Conservation (phyloP, 345 rosid genomes). For the Dipteronia sinensis region DNA sequence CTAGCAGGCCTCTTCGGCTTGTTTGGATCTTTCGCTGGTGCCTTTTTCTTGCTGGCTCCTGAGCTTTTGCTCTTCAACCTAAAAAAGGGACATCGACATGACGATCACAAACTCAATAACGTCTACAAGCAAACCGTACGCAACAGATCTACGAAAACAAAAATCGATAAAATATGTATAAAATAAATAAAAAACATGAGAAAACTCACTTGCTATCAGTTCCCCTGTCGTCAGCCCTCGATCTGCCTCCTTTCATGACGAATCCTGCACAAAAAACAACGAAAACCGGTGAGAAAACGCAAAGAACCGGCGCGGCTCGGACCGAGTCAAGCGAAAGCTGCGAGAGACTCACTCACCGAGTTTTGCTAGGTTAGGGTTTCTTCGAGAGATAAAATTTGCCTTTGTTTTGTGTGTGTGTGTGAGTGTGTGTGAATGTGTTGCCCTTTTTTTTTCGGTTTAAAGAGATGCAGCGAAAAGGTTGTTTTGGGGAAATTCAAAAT, state of each 20-base stretch:
- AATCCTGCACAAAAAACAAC: conserved; percentile 37
- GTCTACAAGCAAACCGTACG: neutral
- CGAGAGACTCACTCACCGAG: conserved; percentile 23
- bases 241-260: conserved; percentile 66
- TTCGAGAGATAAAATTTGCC: conserved; percentile 16
- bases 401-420: neutral
- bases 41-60: conserved; percentile 50
- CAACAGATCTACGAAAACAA: neutral
- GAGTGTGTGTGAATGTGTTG: neutral
- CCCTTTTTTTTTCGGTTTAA: neutral
- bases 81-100: neutral
- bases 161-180: neutral
- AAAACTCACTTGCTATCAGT: conserved; percentile 46
- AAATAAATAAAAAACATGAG: neutral
- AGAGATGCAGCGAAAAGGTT: conserved; percentile 14
- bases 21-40: conserved; percentile 73
- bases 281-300: conserved; percentile 29
- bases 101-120: conserved; percentile 24
- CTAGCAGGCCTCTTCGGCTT: conserved; percentile 89
- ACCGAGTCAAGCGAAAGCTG: conserved; percentile 25
- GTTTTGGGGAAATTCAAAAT: conserved; percentile 23
- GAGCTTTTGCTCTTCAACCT: conserved; percentile 60
- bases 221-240: conserved; percentile 39
- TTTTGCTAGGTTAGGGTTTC: conserved; percentile 23
- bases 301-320: conserved; percentile 24